Evolutionary conservation across 371 early-diverging fungal genomes (phyloP), one percentile per base, ranked within the genome.

Genomic region (Mortierella sp.): DNA sequence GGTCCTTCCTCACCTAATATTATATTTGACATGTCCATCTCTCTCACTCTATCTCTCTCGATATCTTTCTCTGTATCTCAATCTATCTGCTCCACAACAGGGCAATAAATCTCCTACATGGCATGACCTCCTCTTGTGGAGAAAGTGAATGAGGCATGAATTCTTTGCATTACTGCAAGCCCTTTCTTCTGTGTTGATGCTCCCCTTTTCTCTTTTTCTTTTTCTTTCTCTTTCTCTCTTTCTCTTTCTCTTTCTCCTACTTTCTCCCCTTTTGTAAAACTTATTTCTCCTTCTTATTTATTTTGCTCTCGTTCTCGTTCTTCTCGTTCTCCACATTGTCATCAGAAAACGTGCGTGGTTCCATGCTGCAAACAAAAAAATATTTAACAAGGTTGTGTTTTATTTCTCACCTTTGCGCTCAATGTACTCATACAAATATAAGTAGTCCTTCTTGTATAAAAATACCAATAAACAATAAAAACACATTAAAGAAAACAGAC

Each of bases 241-340:
- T n/a, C n/a, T n/a, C n/a, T n/a, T n/a, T n/a, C n/a, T n/a, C n/a
- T n/a, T n/a, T n/a, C 28, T 40, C 61, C n/a, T 59, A 17, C 43
- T 32, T 43, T 43, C 45, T 42, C 45, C 61, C 15, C 45, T 26
- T n/a, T 17, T 22, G 32, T 63, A n/a, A n/a, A n/a, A n/a, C n/a
- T n/a, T n/a, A n/a, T n/a, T n/a, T n/a, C n/a, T n/a, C n/a, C n/a
- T n/a, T n/a, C n/a, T n/a, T n/a, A n/a, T n/a, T n/a, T n/a, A n/a
- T 23, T 23, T 22, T 49, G 34, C 26, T 47, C 34, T 51, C 32
- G 34, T 8, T 40, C 8, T 35, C 9, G 9, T 37, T n/a, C 3
- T 37, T 12, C 32, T 64, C 42, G 26, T 51, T 64, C 29, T 55
- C 31, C 56, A 55, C 56, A 55, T 23, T 55, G 23, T 8, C 4